phyloP scores from a whole-genome alignment of 257 asterid species.

The Solanum etuberosum region DNA sequence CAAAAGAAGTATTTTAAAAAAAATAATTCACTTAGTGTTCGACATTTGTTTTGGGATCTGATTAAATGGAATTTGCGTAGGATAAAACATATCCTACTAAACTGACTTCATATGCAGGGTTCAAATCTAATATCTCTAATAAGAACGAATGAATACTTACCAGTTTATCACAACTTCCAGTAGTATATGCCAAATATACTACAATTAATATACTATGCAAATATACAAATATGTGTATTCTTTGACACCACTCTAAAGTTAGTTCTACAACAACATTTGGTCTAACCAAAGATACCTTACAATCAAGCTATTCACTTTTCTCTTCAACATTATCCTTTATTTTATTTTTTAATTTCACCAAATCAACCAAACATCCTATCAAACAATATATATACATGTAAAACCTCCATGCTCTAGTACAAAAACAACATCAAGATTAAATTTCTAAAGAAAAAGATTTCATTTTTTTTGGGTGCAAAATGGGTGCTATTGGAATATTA shows the following conservation, averaged over 20 bases:
- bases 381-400: not conserved
- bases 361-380: not conserved
- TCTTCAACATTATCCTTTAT: not conserved
- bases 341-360: not conserved
- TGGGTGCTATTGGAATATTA: not conserved
- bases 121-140: not conserved
- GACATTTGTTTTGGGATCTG: not conserved
- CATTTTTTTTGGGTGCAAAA: not conserved
- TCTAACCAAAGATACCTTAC: slow-evolving; percentile 2
- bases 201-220: not conserved
- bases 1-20: too few species aligned
- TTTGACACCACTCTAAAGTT: slow-evolving; percentile 48
- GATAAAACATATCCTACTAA: not conserved
- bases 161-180: fast-evolving
- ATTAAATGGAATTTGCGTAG: not conserved
- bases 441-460: not conserved
- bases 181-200: not conserved
- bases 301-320: not conserved
- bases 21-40: fast-evolving
- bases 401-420: not conserved
- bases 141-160: not conserved
- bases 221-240: not conserved
- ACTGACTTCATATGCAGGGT: not conserved
- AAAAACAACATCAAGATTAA: not conserved
- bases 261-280: slow-evolving; percentile 25